Evolutionary conservation across 225 moss, liverwort and hornwort genomes (phyloP), one percentile per base, ranked within the genome.

Genomic region (Takakia lepidozioides): DNA sequence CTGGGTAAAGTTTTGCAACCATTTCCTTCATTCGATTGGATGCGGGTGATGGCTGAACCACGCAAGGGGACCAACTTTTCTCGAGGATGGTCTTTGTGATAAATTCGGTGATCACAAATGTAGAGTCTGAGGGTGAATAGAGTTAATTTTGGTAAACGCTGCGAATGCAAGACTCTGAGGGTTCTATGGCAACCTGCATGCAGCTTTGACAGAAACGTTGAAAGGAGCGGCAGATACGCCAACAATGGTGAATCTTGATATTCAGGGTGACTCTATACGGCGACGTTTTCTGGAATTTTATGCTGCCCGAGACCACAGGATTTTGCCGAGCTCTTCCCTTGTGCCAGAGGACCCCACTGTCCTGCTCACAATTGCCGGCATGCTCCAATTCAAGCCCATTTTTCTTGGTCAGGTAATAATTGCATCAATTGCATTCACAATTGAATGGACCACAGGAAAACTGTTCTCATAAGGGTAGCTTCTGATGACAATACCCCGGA

Each of bases 321-420:
- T 84, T 48, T 70, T 86, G 3, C 93, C 93, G 13, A 86, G 86
- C 46, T 86, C 93, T 2, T 93, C 88, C 5, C 37, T 93, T 25
- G 93, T 93, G 36, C 93, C 93, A 7, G 93, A 93, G 28, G 93
- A 88, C 52, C 88, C 93, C 25, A 93, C 88, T 19, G 86, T 93
- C 2, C 61, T 86, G 72, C 67, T 93, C 9, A 88, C 93, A 30
- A 93, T 93, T 10, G 93, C 93, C 11, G 88, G 93, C 49, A 88
- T 88, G 93, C 71, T 93, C 62, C 93, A 93, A 58, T 93, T 93
- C 36, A 93, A 93, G 66, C 93, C 88, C 46, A 70, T 93, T n/a
- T 88, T 93, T 38, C 65, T 88, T 35, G 88, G 93, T 18, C 93
- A 93, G 79, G n/a, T n/a, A n/a, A 70, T 71, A 59, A 15, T 32